Evolutionary conservation across 257 asterid species (phyloP).

Genomic region (Fraxinus anomala): DNA sequence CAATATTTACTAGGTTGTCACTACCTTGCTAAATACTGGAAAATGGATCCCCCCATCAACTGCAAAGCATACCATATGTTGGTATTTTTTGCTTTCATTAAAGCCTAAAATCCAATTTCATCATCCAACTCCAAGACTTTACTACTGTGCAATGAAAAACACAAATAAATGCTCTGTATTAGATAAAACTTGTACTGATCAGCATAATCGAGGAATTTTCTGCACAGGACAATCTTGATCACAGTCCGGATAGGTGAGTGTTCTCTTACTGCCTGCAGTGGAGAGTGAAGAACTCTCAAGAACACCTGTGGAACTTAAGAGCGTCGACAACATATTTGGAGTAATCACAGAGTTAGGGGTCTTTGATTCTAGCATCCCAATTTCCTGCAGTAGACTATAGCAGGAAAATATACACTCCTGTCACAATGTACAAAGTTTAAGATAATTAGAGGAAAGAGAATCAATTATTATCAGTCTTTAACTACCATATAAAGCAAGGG

Average conservation of each 20-base stretch:
- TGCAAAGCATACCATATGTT: conserved; percentile 29
- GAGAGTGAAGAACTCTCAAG: conserved; percentile 25
- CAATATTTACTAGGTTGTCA: conserved; percentile 31
- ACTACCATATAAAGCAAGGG: background rate
- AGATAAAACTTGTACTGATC: background rate
- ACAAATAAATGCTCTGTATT: background rate
- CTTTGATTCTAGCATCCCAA: conserved; percentile 28
- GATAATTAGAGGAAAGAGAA: conserved; percentile 6
- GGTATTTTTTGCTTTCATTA: conserved; percentile 12
- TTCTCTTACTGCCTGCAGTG: conserved; percentile 27
- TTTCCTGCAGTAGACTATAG: conserved; percentile 34
- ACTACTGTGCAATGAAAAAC: background rate
- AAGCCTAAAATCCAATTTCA: conserved; percentile 19
- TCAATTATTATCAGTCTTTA: background rate
- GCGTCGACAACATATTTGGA: conserved; percentile 14
- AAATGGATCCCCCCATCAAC: background rate
- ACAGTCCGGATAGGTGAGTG: conserved; percentile 20
- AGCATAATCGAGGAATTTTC: conserved; percentile 21
- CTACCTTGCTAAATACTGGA: too few relatives aligned
- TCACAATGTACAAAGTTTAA: conserved; percentile 11
- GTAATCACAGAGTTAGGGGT: conserved; percentile 36
- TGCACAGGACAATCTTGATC: conserved; percentile 30
- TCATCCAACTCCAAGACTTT: background rate
- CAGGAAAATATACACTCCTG: conserved; percentile 46
- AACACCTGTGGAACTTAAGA: conserved; percentile 25